Conservation (phyloP, 495 filamentous ascomycete species). For the Trichoderma parareesei region DNA sequence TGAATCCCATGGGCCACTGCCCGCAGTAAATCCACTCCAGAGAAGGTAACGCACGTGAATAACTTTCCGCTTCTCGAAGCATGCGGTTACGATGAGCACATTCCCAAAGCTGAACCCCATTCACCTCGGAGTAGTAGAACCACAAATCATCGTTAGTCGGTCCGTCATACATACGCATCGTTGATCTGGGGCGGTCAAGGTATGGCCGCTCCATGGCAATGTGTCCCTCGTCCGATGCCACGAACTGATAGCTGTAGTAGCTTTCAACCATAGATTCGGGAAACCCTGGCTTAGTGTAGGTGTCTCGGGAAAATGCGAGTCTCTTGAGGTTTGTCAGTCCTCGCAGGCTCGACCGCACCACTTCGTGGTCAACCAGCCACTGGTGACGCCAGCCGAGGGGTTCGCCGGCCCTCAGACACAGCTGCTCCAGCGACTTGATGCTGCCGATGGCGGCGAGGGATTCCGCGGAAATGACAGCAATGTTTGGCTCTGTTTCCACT, state of each 20-base stretch:
- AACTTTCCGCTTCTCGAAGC: neutral
- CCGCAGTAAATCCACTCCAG: no score
- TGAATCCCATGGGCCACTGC: no score
- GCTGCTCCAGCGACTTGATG: neutral
- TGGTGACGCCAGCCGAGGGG: neutral
- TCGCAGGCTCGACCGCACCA: neutral
- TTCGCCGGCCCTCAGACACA: neutral
- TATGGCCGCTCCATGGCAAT: neutral
- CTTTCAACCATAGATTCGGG: neutral
- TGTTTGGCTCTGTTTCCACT: neutral
- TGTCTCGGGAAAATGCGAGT: neutral
- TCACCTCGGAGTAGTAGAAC: no score
- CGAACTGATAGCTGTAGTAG: neutral
- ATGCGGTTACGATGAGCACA: neutral
- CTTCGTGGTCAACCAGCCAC: neutral
- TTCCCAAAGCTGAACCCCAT: neutral
- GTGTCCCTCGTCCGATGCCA: no score
- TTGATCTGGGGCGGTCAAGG: neutral
- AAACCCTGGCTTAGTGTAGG: neutral
- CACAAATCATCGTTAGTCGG: neutral
- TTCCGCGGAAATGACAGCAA: neutral
- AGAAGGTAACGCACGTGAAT: neutral
- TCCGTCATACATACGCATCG: neutral
- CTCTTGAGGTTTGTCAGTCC: neutral
- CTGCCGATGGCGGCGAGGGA: neutral